Conservation (phyloP, 805 yeast genomes). For the Candida corydali region DNA sequence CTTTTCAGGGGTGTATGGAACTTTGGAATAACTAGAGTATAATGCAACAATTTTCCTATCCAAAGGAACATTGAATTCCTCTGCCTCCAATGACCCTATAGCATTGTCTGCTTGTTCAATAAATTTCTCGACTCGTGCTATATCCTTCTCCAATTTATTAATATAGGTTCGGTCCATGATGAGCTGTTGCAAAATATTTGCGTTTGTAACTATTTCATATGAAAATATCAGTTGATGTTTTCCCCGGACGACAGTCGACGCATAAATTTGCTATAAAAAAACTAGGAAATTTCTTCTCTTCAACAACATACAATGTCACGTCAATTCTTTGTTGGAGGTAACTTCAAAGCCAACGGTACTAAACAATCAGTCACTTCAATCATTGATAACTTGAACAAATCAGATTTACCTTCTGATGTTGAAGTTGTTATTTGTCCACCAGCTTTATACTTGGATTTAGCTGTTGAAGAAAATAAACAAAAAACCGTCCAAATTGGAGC, state of each 20-base stretch:
- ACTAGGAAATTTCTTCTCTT: too few species aligned
- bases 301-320: constrained; percentile 61
- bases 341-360: constrained; percentile 98
- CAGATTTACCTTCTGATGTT: constrained; percentile 69
- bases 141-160: constrained; percentile 16
- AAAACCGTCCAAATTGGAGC: constrained; percentile 78
- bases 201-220: too few species aligned
- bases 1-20: constrained; percentile 24
- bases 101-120: constrained; percentile 21
- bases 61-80: neutral
- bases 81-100: constrained; percentile 10
- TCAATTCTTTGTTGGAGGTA: constrained; percentile 96
- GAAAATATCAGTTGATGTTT: too few species aligned
- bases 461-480: constrained; percentile 65
- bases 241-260: too few species aligned
- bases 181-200: too few species aligned
- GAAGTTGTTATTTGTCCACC: constrained; percentile 98
- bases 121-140: constrained; percentile 14
- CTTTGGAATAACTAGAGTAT: constrained; percentile 13
- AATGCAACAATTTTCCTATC: constrained; percentile 17
- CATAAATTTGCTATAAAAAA: too few species aligned
- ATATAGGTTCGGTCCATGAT: constrained; percentile 15
- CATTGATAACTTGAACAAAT: constrained; percentile 76
- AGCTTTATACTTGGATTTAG: constrained; percentile 81
- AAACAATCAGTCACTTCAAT: constrained; percentile 78